These are phyloP conservation scores for Pseudophaeomoniella oleicola DNA, from an alignment of 2,329 filamentous ascomycete genomes.

Conservation along the genomic window DNA sequence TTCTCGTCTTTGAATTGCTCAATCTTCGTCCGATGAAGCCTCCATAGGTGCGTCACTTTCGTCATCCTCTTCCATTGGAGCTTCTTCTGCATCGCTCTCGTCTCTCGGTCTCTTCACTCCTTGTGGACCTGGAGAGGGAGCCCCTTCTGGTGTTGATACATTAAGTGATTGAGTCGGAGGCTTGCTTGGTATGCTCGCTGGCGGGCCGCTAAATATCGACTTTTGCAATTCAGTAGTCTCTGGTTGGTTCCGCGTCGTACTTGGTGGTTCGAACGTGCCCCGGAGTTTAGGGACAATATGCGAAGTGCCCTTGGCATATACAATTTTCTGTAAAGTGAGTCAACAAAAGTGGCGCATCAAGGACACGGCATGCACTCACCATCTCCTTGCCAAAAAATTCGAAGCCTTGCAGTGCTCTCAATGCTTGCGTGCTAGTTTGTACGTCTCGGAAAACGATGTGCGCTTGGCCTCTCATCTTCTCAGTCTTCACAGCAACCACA, in stretches of 20 bases:
- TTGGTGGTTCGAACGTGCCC: conserved; percentile 67
- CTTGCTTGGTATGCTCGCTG: conserved; percentile 10
- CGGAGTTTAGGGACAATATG: conserved; percentile 81
- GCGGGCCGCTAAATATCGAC: conserved; percentile 58
- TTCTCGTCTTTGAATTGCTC: no score
- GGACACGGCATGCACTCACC: conserved; percentile 40
- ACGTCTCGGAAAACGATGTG: conserved; percentile 84
- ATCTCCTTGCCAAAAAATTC: conserved; percentile 74
- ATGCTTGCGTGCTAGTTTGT: conserved; percentile 82
- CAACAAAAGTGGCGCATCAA: conserved; percentile 5
- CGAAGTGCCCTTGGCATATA: conserved; percentile 82
- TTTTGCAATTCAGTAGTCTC: conserved; percentile 64
- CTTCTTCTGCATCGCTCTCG: conserved; percentile 43
- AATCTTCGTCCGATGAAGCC: conserved; percentile 60
- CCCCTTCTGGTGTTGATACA: neutral
- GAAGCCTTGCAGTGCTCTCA: conserved; percentile 76
- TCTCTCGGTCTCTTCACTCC: conserved; percentile 56
- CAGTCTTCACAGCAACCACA: conserved; percentile 74
- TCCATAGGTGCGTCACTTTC: conserved; percentile 43
- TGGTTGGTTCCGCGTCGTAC: conserved; percentile 40
- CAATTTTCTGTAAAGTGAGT: conserved; percentile 52
- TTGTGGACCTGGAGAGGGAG: conserved; percentile 24
- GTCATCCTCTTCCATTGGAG: conserved; percentile 29
- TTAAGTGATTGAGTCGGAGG: neutral
- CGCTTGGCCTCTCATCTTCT: conserved; percentile 90